phyloP scores from a whole-genome alignment of 2,329 filamentous ascomycete species.

The Talaromyces piceae region DNA sequence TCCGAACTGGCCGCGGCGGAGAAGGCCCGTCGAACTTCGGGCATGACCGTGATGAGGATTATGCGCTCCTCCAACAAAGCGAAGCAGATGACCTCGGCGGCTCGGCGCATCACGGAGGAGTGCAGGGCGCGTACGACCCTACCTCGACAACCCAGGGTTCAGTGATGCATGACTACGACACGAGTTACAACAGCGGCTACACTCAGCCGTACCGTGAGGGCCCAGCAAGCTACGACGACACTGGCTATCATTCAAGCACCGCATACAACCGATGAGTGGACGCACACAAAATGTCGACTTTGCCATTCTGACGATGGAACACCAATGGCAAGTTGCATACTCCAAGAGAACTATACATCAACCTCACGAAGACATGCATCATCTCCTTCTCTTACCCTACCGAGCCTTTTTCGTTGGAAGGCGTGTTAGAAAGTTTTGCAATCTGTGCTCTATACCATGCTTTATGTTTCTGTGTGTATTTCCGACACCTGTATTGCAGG shows the following conservation, averaged over 20 bases:
- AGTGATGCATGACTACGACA: conserved; percentile 35
- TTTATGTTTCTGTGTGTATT: conserved; percentile 1
- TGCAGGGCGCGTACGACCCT: conserved; percentile 35
- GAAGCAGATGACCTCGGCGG: conserved; percentile 37
- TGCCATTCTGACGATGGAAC: not conserved
- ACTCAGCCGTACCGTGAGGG: conserved; percentile 24
- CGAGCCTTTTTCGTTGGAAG: not conserved
- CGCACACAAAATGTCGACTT: not conserved
- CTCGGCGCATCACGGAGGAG: conserved; percentile 27
- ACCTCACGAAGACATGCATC: conserved; percentile 10
- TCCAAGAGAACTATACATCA: conserved; percentile 13
- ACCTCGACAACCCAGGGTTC: conserved; percentile 21
- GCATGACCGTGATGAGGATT: conserved; percentile 42
- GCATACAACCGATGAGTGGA: conserved; percentile 19
- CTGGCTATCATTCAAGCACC: conserved; percentile 17
- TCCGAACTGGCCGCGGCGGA: conserved; percentile 30
- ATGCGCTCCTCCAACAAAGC: conserved; percentile 44
- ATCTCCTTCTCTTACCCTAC: conserved; percentile 3
- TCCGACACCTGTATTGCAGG: conserved; percentile 6
- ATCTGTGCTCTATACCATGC: conserved; percentile 5
- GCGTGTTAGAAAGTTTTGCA: not conserved
- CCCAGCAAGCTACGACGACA: conserved; percentile 9
- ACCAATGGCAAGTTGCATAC: not conserved
- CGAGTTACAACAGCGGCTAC: conserved; percentile 35
- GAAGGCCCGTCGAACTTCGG: conserved; percentile 35